Evolutionary conservation across 1,284 basidiomycete species (phyloP), one percentile per base, ranked within the genome.

Genomic region (Clitocybe nebularis): DNA sequence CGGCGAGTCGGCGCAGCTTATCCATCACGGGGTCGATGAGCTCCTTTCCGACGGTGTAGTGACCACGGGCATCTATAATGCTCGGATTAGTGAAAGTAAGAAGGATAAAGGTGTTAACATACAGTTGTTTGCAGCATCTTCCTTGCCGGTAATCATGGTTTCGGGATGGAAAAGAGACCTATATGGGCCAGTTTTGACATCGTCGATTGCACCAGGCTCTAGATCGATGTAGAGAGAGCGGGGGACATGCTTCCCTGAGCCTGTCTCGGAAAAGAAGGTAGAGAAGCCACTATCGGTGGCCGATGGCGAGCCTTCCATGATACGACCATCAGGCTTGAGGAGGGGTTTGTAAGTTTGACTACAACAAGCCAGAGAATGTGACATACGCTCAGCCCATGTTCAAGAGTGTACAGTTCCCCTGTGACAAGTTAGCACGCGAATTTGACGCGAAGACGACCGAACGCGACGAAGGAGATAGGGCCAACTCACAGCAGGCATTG

Each of bases 71-170:
- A 72, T 97, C 91, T 93, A 51, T n/a, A 45, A 39, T 36, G 28
- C 39, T 22, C 32, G 42, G 44, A 53, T 47, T 45, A 46, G 25
- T 33, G 29, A 41, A 43, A 34, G 16, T 28, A 5, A 14, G 22
- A 30, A 50, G 14, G 41, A 49, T 11, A 46, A 4, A 36, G 24
- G 43, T 30, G 17, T 16, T 64, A 25, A 59, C 87, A 60, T 57
- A 93, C 91, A 99, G 69, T 99, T 99, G 80, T 97, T 99, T 53
- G 95, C 95, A 44, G 94, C 95, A 62, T 99, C 96, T 76, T 99
- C 96, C 77, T 99, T 99, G 57, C 96, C 96, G 46, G 89, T 93
- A 67, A 99, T 90, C 77, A 99, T 85, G 50, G 93, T 96, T 77
- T 99, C 96, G 8, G 96, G 96, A 73, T 99, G 96, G 79, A 99